phyloP scores from a whole-genome alignment of 164 flowering plant genomes.

The Sextonia rubra region DNA sequence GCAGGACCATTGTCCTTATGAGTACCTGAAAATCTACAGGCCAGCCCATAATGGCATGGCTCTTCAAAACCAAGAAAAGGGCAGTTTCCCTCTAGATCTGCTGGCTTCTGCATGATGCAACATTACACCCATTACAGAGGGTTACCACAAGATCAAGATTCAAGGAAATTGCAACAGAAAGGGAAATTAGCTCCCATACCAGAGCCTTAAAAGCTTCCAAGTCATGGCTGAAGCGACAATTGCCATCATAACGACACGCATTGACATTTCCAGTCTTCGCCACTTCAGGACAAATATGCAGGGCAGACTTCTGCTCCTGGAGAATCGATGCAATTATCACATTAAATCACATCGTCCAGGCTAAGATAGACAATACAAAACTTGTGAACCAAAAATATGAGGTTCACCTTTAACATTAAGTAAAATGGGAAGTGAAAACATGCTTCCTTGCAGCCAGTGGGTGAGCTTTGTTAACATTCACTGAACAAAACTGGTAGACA shows the following conservation, averaged over 20 bases:
- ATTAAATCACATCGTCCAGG: background rate
- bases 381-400: background rate
- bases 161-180: background rate
- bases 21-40: conserved; percentile 75
- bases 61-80: conserved; percentile 54
- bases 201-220: conserved; percentile 68
- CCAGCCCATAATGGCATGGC: conserved; percentile 77
- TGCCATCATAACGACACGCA: conserved; percentile 56
- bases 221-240: conserved; percentile 88
- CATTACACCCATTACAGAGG: background rate
- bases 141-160: background rate
- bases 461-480: background rate
- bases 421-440: background rate
- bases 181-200: conserved; percentile 30
- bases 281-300: conserved; percentile 66
- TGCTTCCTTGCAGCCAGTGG: background rate
- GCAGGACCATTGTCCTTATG: conserved; percentile 38
- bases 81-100: conserved; percentile 74
- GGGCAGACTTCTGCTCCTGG: conserved; percentile 65
- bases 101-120: conserved; percentile 59
- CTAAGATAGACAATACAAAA: background rate
- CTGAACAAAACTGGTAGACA: background rate
- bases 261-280: conserved; percentile 60
- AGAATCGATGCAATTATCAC: background rate
- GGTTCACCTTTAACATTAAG: background rate